phyloP scores from a whole-genome alignment of 192 early-diverging fungal genomes.

The Spizellomyces sp. region DNA sequence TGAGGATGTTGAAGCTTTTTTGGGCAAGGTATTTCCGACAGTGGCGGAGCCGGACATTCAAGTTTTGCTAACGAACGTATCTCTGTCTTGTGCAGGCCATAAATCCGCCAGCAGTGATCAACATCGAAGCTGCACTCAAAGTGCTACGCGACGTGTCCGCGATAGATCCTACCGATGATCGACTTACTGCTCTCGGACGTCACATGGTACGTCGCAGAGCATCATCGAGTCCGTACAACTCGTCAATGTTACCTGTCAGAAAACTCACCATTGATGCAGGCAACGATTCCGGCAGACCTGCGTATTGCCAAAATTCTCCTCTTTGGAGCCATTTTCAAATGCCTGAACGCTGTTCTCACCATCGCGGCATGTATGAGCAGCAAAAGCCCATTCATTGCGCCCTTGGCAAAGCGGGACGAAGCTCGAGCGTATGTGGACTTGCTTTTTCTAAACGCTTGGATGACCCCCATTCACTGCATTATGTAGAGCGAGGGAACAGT shows the following conservation, averaged over 20 bases:
- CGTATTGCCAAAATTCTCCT: constrained; percentile 51
- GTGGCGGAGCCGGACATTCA: neutral
- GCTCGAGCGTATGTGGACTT: constrained; percentile 38
- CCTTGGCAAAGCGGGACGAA: constrained; percentile 57
- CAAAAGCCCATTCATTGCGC: constrained; percentile 57
- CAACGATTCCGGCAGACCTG: constrained; percentile 46
- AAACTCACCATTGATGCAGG: neutral
- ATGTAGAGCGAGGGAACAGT: constrained; percentile 44
- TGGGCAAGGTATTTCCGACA: constrained; percentile 34
- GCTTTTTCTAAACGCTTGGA: neutral
- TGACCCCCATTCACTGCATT: neutral
- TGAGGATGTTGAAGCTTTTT: constrained; percentile 32
- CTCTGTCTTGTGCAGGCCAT: constrained; percentile 22
- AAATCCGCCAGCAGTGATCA: constrained; percentile 36
- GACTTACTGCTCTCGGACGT: constrained; percentile 42
- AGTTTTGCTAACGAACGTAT: neutral
- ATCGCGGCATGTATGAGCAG: constrained; percentile 51
- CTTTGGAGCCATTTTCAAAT: constrained; percentile 50
- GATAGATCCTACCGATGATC: constrained; percentile 18
- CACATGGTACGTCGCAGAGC: constrained; percentile 32
- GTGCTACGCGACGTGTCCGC: constrained; percentile 42
- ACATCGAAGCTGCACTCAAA: constrained; percentile 34
- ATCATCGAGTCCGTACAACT: neutral
- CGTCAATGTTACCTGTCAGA: neutral
- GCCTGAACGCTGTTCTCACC: constrained; percentile 47